Percentiles rank a stretch among this genome's conserved stretches.
phyloP scores from a whole-genome alignment of 306 rosid genomes.

The Prosopis cineraria region DNA sequence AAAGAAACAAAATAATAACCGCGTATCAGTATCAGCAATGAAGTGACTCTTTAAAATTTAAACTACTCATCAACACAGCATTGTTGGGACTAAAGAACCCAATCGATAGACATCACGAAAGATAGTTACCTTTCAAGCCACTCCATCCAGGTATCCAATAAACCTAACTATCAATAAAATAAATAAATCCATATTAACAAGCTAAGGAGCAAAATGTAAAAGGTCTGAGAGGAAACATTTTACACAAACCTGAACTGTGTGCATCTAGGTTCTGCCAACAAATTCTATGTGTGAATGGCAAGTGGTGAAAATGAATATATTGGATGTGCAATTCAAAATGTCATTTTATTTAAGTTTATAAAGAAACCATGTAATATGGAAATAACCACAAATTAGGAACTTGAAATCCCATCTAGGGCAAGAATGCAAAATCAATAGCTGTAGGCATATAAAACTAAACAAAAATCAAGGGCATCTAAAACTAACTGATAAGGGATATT shows the following conservation, averaged over 20 bases:
- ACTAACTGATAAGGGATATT: too few species aligned
- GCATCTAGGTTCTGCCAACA: constrained; percentile 94
- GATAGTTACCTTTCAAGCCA: constrained; percentile 90
- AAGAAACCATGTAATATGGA: constrained; percentile 15
- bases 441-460: background rate
- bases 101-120: constrained; percentile 94
- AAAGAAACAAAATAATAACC: too few species aligned
- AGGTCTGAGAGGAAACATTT: constrained; percentile 33
- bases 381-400: background rate
- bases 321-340: constrained; percentile 65
- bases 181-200: constrained; percentile 34
- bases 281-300: constrained; percentile 93
- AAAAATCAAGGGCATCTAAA: too few species aligned
- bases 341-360: background rate
- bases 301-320: constrained; percentile 93
- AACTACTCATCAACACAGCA: too few species aligned
- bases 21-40: too few species aligned
- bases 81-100: constrained; percentile 96
- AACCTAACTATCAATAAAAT: constrained; percentile 44
- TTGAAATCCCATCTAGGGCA: background rate
- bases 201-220: constrained; percentile 16
- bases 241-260: constrained; percentile 89
- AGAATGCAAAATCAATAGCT: background rate
- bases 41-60: too few species aligned
- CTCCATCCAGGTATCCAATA: constrained; percentile 98